Evolutionary conservation across 495 filamentous ascomycete genomes (phyloP), one percentile per base, ranked within the genome.

Genomic region (Aspergillus ostianus): DNA sequence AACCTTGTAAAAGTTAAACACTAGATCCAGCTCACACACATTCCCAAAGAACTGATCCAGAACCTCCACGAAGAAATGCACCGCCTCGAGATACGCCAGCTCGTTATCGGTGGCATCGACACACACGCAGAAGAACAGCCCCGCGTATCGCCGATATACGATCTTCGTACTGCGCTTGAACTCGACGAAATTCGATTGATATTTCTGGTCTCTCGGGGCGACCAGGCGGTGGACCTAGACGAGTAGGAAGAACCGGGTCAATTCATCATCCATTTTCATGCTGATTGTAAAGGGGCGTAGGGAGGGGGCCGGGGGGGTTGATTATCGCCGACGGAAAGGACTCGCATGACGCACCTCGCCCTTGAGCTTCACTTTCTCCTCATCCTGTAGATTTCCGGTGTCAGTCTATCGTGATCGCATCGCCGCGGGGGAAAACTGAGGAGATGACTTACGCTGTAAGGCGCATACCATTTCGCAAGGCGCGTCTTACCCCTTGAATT

Each of bases 21-120:
- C 95, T 76, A 98, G 79, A 82, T 98, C 94, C 75, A 98, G 82
- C 80, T 98, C 94, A 77, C 94, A 98, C 55, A 98, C 94, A 73
- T 98, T 98, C 65, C 94, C 94, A 72, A 98, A 98, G 80, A 98
- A 98, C 65, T 90, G 84, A 82, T 98, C 94, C 67, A 98, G 81
- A 62, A 98, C 94, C 78, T 98, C 94, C 61, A 98, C 94, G 70
- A 98, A 98, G 80, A 98, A 98, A 80, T 98, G 94, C 71, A 98
- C 97, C 0, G 93, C 94, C 74, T 98, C 94, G 55, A 98, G 81
- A 72, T 94, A 98, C 47, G 95, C 93, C 45, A 98, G 80, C 80
- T 98, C 94, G 77, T 98, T 98, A 75, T 98, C 94, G 73, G 97
- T 97, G 55, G 95, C 93, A 78, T 98, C 94, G 65, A 98, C 94